Conservation (phyloP, 2,329 filamentous ascomycete species). For the Madurella mycetomatis region DNA sequence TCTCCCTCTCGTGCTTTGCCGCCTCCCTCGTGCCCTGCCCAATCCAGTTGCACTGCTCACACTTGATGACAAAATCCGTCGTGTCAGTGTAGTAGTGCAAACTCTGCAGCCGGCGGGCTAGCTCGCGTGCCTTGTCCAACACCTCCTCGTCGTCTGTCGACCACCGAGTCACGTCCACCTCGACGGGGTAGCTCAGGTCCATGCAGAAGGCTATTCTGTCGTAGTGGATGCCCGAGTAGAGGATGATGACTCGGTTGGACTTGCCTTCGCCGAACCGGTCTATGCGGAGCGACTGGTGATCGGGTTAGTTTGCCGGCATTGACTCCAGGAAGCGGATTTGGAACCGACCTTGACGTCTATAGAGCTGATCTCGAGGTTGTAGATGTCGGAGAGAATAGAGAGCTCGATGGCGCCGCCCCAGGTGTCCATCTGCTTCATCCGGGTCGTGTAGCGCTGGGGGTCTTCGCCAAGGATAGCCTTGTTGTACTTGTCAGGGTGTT, state of each 20-base stretch:
- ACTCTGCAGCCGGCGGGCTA: constrained; percentile 62
- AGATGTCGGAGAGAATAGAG: constrained; percentile 76
- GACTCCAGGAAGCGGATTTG: neutral
- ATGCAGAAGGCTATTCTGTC: constrained; percentile 76
- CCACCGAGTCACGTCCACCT: constrained; percentile 67
- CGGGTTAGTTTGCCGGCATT: neutral
- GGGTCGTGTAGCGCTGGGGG: constrained; percentile 71
- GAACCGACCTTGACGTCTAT: constrained; percentile 64
- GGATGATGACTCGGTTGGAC: constrained; percentile 66
- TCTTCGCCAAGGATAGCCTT: constrained; percentile 70
- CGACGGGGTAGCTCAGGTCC: constrained; percentile 57
- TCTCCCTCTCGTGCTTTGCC: constrained; percentile 54
- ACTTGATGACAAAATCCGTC: constrained; percentile 70
- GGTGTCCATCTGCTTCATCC: constrained; percentile 73
- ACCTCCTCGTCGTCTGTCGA: constrained; percentile 56
- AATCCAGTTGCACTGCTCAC: constrained; percentile 67
- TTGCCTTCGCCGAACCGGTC: constrained; percentile 76
- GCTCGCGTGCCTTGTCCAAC: constrained; percentile 60
- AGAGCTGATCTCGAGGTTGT: constrained; percentile 78
- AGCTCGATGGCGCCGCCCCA: constrained; percentile 95
- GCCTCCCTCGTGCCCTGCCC: constrained; percentile 62
- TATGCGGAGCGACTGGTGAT: constrained; percentile 37
- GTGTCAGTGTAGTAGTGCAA: constrained; percentile 88
- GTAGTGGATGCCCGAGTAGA: constrained; percentile 93
- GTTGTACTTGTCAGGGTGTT: constrained; percentile 66